These are phyloP conservation scores for Gilbertella persicaria DNA, from an alignment of 371 early-diverging fungal genomes.

Conservation along the genomic window DNA sequence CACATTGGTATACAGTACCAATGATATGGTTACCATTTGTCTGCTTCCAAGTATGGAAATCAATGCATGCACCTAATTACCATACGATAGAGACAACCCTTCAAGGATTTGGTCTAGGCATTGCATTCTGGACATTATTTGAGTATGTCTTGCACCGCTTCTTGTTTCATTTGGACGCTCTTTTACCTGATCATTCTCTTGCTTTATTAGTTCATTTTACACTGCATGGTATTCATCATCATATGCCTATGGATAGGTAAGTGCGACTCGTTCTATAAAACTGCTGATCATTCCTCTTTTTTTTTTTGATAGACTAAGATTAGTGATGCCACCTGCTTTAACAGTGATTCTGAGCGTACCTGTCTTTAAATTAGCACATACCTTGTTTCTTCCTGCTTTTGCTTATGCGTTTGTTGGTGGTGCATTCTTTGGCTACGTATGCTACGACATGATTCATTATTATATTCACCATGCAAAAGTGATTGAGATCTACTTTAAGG, in stretches of 20 bases:
- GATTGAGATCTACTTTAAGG: conserved; percentile 65
- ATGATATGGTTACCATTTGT: conserved; percentile 86
- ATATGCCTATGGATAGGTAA: conserved; percentile 92
- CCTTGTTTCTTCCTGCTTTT: conserved; percentile 48
- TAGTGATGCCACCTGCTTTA: conserved; percentile 97
- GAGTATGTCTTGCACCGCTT: conserved; percentile 90
- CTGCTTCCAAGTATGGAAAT: conserved; percentile 37
- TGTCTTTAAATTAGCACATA: conserved; percentile 53
- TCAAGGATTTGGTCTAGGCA: conserved; percentile 59
- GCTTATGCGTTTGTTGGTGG: conserved; percentile 76
- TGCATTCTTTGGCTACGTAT: conserved; percentile 79
- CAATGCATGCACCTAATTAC: conserved; percentile 3
- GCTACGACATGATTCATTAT: conserved; percentile 92
- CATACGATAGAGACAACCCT: conserved; percentile 4
- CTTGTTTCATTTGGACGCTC: conserved; percentile 88
- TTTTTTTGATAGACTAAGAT: conserved; percentile 63
- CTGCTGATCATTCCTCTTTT: neutral
- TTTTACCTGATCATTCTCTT: conserved; percentile 81
- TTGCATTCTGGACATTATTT: conserved; percentile 77
- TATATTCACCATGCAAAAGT: conserved; percentile 92
- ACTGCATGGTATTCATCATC: conserved; percentile 96
- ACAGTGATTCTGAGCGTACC: conserved; percentile 68
- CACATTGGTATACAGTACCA: conserved; percentile 93
- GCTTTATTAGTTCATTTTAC: conserved; percentile 79
- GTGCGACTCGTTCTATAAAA: neutral